Evolutionary conservation across 2,329 filamentous ascomycete genomes (phyloP), one percentile per base, ranked within the genome.

Genomic region (Myriosclerotinia duriaeana): DNA sequence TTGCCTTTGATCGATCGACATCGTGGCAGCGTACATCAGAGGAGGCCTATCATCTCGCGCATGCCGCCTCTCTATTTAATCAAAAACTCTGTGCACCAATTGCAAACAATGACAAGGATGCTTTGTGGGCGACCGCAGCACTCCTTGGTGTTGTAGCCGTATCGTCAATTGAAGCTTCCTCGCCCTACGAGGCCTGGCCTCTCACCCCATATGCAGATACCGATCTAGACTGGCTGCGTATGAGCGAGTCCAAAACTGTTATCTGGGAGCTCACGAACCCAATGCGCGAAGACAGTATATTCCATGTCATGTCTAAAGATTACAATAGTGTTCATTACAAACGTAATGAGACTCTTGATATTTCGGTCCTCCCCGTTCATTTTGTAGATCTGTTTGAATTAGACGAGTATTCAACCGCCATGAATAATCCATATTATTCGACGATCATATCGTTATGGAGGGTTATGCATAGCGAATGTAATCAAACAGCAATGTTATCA

Each of bases 191-290:
- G 64, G 78, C 83, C 3, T 89, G 87, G 87, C 87, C 87, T 0
- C 76, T 89, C 2, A 81, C 79, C 46, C 69, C 76, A 2, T 73
- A 77, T 0, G 76, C 77, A 1, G 67, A 77, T 0, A 72, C 76
- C 0, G 84, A 87, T 68, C 77, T 89, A 1, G 79, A 84, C 70
- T 89, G 86, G 87, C 72, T 89, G 2, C 82, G 78, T 56, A 80
- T 89, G 73, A 80, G 78, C 68, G 79, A 84, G 14, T 83, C 84
- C 0, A 88, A 89, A 74, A 80, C 78, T 63, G 79, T 79, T 2
- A 77, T 88, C 0, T 87, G 82, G 80, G 72, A 79, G 1, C 58
- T 66, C 38, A 66, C 65, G n/a, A 36, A 63, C 20, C 65, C 65
- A 7, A 53, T 12, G 9, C 56, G 65, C 14, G 15, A 40, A 54